These are phyloP conservation scores for Fusarium sulawesiense DNA, from an alignment of 2,329 filamentous ascomycete genomes.

Conservation along the genomic window DNA sequence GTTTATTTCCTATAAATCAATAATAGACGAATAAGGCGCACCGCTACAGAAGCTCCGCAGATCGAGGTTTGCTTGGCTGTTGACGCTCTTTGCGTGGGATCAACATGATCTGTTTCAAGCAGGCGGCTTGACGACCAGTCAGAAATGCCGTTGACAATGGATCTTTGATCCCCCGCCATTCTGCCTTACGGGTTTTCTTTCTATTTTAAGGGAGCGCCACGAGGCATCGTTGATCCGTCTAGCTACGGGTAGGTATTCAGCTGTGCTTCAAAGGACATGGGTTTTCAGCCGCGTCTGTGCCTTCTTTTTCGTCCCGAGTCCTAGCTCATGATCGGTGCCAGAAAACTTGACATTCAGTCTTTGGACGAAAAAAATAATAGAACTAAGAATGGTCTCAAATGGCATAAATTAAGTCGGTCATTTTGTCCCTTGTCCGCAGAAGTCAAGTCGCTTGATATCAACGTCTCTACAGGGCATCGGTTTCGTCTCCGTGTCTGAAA, in stretches of 20 bases:
- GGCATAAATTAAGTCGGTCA: neutral
- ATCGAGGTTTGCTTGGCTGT: neutral
- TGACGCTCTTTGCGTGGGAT: neutral
- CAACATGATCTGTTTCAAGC: slow-evolving; percentile 14
- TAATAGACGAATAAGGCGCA: neutral
- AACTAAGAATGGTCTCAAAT: no score
- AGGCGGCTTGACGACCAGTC: neutral
- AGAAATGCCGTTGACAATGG: neutral
- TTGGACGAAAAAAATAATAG: neutral
- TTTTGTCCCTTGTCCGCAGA: neutral
- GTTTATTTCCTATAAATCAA: neutral
- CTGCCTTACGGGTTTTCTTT: slow-evolving; percentile 17
- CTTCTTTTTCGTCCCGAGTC: neutral
- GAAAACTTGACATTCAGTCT: neutral
- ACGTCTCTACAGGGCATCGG: neutral
- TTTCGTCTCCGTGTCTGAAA: neutral
- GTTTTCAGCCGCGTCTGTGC: neutral
- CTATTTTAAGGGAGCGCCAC: slow-evolving; percentile 24
- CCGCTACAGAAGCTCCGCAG: neutral
- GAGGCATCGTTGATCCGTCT: neutral
- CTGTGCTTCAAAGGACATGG: neutral
- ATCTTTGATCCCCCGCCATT: neutral
- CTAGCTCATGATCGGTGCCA: neutral
- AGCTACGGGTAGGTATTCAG: neutral
- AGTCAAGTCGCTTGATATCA: neutral